These are phyloP conservation scores for Cercospora brassicicola DNA, from an alignment of 2,329 filamentous ascomycete species.

Conservation along the genomic window DNA sequence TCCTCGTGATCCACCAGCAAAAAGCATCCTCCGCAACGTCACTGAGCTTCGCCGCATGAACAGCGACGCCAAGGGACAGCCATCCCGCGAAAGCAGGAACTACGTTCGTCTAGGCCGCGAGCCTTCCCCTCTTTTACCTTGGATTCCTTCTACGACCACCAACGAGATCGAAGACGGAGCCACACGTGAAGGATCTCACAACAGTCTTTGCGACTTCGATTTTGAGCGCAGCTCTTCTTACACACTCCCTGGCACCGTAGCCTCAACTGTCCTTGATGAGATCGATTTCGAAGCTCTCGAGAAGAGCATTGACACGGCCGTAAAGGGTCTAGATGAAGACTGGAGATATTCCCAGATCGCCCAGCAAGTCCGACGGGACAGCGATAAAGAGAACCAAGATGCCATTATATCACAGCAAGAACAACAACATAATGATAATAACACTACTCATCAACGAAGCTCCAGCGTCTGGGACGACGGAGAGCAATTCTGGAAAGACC, in stretches of 20 bases:
- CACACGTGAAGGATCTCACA: conserved; percentile 2
- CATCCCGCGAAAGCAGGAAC: conserved; percentile 36
- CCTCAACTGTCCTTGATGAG: conserved; percentile 29
- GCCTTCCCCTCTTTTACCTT: conserved; percentile 39
- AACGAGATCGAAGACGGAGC: conserved; percentile 13
- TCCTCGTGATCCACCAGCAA: conserved; percentile 41
- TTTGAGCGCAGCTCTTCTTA: conserved; percentile 29
- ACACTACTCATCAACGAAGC: neutral
- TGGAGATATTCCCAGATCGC: neutral
- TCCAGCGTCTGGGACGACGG: conserved; percentile 43
- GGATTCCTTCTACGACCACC: conserved; percentile 20
- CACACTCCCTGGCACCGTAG: neutral
- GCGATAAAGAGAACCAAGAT: conserved; percentile 10
- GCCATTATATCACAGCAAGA: neutral
- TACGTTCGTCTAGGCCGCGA: conserved; percentile 46
- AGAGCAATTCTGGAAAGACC: conserved; percentile 35
- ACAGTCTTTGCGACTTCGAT: conserved; percentile 27
- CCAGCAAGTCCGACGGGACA: neutral
- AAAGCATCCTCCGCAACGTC: conserved; percentile 43
- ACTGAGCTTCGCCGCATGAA: conserved; percentile 48
- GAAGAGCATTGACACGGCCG: conserved; percentile 30
- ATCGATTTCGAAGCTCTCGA: conserved; percentile 29
- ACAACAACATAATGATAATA: neutral
- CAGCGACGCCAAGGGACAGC: conserved; percentile 38
- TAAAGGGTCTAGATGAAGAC: conserved; percentile 30